These are phyloP conservation scores for Leptographium radiaticola DNA, from an alignment of 2,329 filamentous ascomycete genomes.

Conservation along the genomic window DNA sequence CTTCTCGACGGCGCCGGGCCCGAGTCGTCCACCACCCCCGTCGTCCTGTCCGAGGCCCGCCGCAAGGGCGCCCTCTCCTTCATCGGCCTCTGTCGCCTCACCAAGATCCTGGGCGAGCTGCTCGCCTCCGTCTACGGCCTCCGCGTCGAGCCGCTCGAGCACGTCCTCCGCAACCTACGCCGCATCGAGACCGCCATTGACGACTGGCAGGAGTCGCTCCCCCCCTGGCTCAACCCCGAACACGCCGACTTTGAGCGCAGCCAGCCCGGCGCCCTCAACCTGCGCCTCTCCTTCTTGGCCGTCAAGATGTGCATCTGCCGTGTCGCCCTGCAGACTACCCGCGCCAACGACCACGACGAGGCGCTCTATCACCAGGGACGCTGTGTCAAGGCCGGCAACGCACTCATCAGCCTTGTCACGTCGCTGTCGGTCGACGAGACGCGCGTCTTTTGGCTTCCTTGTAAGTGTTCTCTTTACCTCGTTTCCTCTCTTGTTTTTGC, in stretches of 20 bases:
- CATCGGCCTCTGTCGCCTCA: slow-evolving; percentile 1
- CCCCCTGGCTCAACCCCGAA: slow-evolving; percentile 1
- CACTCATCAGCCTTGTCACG: neutral
- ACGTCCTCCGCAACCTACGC: neutral
- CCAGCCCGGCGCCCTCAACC: neutral
- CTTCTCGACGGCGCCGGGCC: neutral
- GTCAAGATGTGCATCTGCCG: slow-evolving; percentile 2
- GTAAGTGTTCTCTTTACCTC: neutral
- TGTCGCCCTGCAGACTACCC: neutral
- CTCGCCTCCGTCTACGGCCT: slow-evolving; percentile 1
- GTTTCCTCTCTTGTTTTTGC: too few species aligned
- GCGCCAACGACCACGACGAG: slow-evolving; percentile 2
- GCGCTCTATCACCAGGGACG: neutral
- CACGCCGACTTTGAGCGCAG: neutral
- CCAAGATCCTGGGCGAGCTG: neutral
- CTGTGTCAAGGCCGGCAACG: slow-evolving; percentile 1
- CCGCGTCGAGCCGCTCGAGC: neutral
- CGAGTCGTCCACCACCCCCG: neutral
- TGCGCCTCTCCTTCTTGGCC: neutral
- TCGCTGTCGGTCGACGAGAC: neutral
- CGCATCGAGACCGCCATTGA: slow-evolving; percentile 1
- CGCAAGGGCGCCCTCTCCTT: slow-evolving; percentile 1
- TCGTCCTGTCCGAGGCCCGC: neutral
- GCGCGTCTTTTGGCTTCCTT: slow-evolving; percentile 1
- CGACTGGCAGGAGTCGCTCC: slow-evolving; percentile 1